Base-by-base conservation (phyloP, 2,329 filamentous ascomycete genomes). In the Colletotrichum gloeosporioides region DNA sequence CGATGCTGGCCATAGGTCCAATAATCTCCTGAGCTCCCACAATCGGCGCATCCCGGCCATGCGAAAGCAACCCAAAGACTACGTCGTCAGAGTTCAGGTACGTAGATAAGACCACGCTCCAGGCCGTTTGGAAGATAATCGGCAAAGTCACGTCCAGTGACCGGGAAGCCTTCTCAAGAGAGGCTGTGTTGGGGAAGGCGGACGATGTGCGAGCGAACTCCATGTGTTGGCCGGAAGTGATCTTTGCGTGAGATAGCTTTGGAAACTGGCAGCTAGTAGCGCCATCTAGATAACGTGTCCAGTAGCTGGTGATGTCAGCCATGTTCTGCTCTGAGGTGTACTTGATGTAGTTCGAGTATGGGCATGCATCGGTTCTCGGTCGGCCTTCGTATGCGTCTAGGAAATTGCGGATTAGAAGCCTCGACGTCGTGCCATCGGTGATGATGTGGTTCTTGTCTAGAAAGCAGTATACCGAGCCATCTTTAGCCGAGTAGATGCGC, bases 1-100 rank as follows among this genome's bases (percentile, higher is more conserved):
- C 86, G 0, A 91, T 92, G 3, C 89, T 89, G 76, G 92, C 91
- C 87, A 91, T 91, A 1, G 91, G 91, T 0, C 90, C 91, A 73
- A 91, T 88, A 61, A 92, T 91, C 73, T 89, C 83, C 75, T 91
- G 88, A 77, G 85, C 85, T 2, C 87, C 88, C 0, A 84, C 77
- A 16, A 90, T 83, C 1, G 88, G 85, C 0, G 87, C 85, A 71
- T 88, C 88, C 34, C 91, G 88, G 1, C 91, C 91, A 0, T 90
- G 91, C 4, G 92, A 83, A 0, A 90, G 92, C 82, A 91, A 88
- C 0, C 96, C 96, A 82, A 97, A 98, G 0, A 93, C 93, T 0
- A 97, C 92, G 6, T 89, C 89, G 3, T 86, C 81, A 80, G 98
- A 95, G 2, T 95, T 95, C 15, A 93, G 89, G 79, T 98, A 98